These are phyloP conservation scores for Psophocarpus tetragonolobus DNA, from an alignment of 306 rosid genomes.

Conservation along the genomic window DNA sequence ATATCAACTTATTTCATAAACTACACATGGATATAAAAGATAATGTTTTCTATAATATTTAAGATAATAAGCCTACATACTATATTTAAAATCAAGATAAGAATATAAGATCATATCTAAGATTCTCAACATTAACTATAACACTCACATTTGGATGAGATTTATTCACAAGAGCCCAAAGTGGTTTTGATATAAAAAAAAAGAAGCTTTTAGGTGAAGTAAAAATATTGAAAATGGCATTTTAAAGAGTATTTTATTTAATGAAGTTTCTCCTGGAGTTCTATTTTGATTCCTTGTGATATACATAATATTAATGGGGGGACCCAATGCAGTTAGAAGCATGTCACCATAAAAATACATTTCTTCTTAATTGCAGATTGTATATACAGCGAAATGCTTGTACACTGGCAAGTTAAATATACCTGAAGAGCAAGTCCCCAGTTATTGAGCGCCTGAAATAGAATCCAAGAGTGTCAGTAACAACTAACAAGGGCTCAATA, in stretches of 20 bases:
- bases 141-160: background rate
- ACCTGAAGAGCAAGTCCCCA: conserved; percentile 99
- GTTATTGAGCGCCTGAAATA: conserved; percentile 94
- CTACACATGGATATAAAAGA: too few relatives aligned
- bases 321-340: background rate
- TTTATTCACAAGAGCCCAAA: background rate
- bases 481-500: conserved; percentile 24
- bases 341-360: conserved; percentile 6
- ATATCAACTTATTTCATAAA: too few relatives aligned
- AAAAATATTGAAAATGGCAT: background rate
- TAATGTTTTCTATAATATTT: too few relatives aligned
- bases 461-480: conserved; percentile 38
- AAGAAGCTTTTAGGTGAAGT: background rate
- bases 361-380: background rate
- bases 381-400: conserved; percentile 8
- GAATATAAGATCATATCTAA: too few relatives aligned
- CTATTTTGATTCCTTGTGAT: background rate
- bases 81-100: too few relatives aligned
- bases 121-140: too few relatives aligned
- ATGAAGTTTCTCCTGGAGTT: conserved; percentile 9
- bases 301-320: background rate
- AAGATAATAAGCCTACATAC: too few relatives aligned
- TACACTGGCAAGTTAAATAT: conserved; percentile 24
- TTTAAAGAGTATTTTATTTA: background rate
- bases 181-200: conserved; percentile 4